Conservation (phyloP, 306 rosid species). For the Medicago ruthenica region DNA sequence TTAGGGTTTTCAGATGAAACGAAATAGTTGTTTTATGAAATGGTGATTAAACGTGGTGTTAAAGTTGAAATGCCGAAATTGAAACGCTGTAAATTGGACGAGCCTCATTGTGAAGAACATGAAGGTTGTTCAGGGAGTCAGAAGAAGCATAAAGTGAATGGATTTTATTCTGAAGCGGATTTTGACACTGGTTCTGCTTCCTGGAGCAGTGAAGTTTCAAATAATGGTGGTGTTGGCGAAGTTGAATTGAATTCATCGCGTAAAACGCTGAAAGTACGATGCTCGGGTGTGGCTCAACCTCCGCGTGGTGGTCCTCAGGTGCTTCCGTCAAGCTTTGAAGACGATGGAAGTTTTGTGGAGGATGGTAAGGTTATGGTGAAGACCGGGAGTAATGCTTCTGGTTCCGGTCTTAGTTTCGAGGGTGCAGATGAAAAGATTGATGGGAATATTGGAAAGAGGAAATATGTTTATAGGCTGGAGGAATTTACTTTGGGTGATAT, state of each 20-base stretch:
- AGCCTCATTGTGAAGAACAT: conserved; percentile 51
- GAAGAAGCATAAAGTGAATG: conserved; percentile 65
- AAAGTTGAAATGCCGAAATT: conserved; percentile 84
- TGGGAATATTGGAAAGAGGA: conserved; percentile 55
- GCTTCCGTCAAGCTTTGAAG: conserved; percentile 71
- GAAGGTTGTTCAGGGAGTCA: conserved; percentile 48
- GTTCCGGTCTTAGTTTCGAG: conserved; percentile 55
- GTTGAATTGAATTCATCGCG: conserved; percentile 60
- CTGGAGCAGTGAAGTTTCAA: conserved; percentile 61
- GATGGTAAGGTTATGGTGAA: conserved; percentile 38
- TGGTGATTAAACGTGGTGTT: conserved; percentile 74
- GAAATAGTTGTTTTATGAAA: conserved; percentile 38
- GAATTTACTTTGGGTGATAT: conserved; percentile 91
- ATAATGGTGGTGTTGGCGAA: conserved; percentile 52
- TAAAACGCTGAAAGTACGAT: conserved; percentile 28
- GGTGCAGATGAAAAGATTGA: conserved; percentile 42
- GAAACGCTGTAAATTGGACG: conserved; percentile 80
- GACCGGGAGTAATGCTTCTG: conserved; percentile 50
- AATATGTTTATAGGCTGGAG: conserved; percentile 69
- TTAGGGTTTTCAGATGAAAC: conserved; percentile 62
- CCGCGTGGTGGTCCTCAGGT: conserved; percentile 71
- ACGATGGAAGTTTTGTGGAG: conserved; percentile 48
- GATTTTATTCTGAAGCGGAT: conserved; percentile 55
- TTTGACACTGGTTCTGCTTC: conserved; percentile 70
- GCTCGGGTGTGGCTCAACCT: conserved; percentile 44